phyloP scores from a whole-genome alignment of 2,329 filamentous ascomycete genomes.

The Aureobasidium lini region DNA sequence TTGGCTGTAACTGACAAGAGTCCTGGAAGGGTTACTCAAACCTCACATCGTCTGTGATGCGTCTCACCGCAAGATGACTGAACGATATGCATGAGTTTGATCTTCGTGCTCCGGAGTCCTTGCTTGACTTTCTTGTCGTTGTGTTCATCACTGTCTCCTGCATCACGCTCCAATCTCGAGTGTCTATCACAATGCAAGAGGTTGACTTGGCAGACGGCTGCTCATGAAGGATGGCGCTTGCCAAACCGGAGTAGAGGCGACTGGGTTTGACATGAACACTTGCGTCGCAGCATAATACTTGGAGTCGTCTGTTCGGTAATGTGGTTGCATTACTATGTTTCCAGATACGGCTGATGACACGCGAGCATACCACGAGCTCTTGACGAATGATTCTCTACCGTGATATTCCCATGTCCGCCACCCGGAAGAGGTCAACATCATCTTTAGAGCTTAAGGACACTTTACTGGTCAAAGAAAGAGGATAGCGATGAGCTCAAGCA shows the following conservation, averaged over 20 bases:
- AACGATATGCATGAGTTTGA: background rate
- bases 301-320: too few relatives aligned
- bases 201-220: background rate
- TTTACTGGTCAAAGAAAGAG: too few relatives aligned
- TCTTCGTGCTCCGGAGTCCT: background rate
- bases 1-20: slow-evolving; percentile 7
- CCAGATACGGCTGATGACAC: too few relatives aligned
- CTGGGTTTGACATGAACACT: too few relatives aligned
- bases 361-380: too few relatives aligned
- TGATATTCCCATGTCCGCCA: too few relatives aligned
- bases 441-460: too few relatives aligned
- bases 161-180: background rate
- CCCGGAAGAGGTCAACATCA: too few relatives aligned
- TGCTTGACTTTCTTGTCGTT: slow-evolving; percentile 3
- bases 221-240: background rate
- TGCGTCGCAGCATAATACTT: too few relatives aligned
- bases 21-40: background rate
- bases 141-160: background rate
- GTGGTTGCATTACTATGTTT: too few relatives aligned
- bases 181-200: background rate
- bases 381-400: too few relatives aligned
- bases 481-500: too few relatives aligned
- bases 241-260: background rate
- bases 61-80: background rate
- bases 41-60: background rate